Evolutionary conservation across 2,329 filamentous ascomycete species (phyloP).

Genomic region (Harringtonia aguacate): DNA sequence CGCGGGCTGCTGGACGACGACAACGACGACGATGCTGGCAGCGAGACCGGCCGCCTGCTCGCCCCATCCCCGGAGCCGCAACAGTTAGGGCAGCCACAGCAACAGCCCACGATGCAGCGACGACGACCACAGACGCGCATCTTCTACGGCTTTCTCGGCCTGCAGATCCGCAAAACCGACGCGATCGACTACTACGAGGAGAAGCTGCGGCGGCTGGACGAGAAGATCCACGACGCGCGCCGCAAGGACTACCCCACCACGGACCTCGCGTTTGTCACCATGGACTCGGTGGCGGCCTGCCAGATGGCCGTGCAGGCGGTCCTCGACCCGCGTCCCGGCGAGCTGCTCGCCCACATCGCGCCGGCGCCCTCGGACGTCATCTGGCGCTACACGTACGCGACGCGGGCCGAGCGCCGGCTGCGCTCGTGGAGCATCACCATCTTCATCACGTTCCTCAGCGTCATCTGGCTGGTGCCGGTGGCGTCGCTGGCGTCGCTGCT

Average conservation of each 20-base stretch:
- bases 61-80: slow-evolving; percentile 12
- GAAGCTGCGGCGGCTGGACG: slow-evolving; percentile 67
- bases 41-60: slow-evolving; percentile 52
- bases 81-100: too few species aligned
- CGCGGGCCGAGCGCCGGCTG: slow-evolving; percentile 60
- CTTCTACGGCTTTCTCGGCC: slow-evolving; percentile 65
- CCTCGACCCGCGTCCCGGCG: slow-evolving; percentile 79
- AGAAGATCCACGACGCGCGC: slow-evolving; percentile 58
- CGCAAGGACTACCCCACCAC: slow-evolving; percentile 67
- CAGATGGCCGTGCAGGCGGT: slow-evolving; percentile 97
- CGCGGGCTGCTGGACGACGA: slow-evolving; percentile 5
- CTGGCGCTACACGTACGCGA: slow-evolving; percentile 86
- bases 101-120: slow-evolving; percentile 23
- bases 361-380: slow-evolving; percentile 88
- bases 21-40: slow-evolving; percentile 30
- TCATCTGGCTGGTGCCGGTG: slow-evolving; percentile 82
- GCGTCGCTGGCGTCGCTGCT: slow-evolving; percentile 68
- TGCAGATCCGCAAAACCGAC: slow-evolving; percentile 66
- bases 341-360: slow-evolving; percentile 73
- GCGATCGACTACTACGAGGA: slow-evolving; percentile 94
- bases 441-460: slow-evolving; percentile 69
- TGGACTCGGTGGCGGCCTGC: slow-evolving; percentile 85
- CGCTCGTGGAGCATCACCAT: slow-evolving; percentile 76
- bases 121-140: slow-evolving; percentile 60
- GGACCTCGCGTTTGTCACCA: slow-evolving; percentile 87